A percentile compares a stretch with the other conserved stretches of the same genome.
Evolutionary conservation across 768 basidiomycete genomes (phyloP).

Genomic region (Lentinula boryana): DNA sequence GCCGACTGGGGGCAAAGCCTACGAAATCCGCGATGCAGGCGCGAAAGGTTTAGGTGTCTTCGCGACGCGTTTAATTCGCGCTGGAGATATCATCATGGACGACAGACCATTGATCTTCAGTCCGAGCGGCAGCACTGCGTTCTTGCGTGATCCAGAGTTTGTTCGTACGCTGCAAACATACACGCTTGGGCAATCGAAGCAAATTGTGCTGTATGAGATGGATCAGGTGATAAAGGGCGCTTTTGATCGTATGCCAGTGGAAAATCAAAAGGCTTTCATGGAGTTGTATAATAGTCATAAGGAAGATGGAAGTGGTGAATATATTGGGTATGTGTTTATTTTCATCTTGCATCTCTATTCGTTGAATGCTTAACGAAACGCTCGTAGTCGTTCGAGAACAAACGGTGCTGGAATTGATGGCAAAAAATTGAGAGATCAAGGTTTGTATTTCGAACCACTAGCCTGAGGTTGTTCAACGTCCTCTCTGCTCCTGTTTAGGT

Average conservation of each 20-base stretch:
- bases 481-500: neutral
- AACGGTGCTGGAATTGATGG: slow-evolving; percentile 17
- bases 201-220: neutral
- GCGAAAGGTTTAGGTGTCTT: slow-evolving; percentile 11
- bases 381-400: slow-evolving; percentile 13
- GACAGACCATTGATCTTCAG: slow-evolving; percentile 9
- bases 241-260: slow-evolving; percentile 16
- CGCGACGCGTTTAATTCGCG: slow-evolving; percentile 4
- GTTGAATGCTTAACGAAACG: neutral
- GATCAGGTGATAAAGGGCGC: slow-evolving; percentile 9
- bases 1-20: neutral
- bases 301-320: slow-evolving; percentile 25
- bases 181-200: neutral
- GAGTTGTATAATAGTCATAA: slow-evolving; percentile 20
- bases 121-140: neutral
- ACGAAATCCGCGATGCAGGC: neutral
- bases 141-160: neutral
- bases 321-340: slow-evolving; percentile 16
- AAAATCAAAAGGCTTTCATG: slow-evolving; percentile 16
- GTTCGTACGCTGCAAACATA: neutral
- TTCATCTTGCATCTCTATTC: neutral
- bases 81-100: slow-evolving; percentile 8
- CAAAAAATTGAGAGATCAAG: neutral
- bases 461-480: neutral
- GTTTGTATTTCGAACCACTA: neutral